These are phyloP conservation scores for Cenchrus fungigraminus DNA, from an alignment of 176 grass and related monocot species.

Conservation along the genomic window DNA sequence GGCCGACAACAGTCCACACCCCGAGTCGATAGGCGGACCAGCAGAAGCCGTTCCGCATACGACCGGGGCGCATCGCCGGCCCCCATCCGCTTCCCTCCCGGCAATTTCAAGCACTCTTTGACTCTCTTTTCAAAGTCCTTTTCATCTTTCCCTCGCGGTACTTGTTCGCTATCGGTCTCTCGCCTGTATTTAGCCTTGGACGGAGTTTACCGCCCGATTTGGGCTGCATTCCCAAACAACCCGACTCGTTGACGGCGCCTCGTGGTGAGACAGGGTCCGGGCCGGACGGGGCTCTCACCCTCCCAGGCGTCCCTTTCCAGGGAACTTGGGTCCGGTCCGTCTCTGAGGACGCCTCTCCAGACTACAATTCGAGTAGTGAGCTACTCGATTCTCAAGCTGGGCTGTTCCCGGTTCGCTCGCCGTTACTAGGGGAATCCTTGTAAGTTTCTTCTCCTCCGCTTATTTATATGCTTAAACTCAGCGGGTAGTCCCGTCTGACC, in stretches of 20 bases:
- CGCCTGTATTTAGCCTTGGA: conserved; percentile 72
- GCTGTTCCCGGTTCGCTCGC: conserved; percentile 51
- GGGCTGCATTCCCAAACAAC: conserved; percentile 67
- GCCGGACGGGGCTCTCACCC: conserved; percentile 62
- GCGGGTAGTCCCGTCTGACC: too few relatives aligned
- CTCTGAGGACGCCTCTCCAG: too few relatives aligned
- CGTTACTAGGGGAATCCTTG: too few relatives aligned
- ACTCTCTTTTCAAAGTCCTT: conserved; percentile 83
- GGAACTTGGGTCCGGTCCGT: conserved; percentile 45
- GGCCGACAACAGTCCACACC: too few relatives aligned
- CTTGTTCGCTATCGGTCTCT: conserved; percentile 80
- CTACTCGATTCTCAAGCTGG: conserved; percentile 10
- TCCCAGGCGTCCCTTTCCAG: conserved; percentile 53
- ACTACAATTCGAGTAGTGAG: not conserved
- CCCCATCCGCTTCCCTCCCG: conserved; percentile 79
- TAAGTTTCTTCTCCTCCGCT: too few relatives aligned
- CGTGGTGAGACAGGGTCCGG: conserved; percentile 55
- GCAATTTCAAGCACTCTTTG: conserved; percentile 80
- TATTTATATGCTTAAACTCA: too few relatives aligned
- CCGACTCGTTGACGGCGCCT: conserved; percentile 58
- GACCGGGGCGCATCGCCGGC: conserved; percentile 50
- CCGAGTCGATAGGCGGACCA: too few relatives aligned
- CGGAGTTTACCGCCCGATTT: conserved; percentile 55
- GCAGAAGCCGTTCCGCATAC: conserved; percentile 32
- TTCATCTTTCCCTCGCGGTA: conserved; percentile 80